Evolutionary conservation across 23 red algal species (phyloP).

Genomic region (Cyanidium caldarium): DNA sequence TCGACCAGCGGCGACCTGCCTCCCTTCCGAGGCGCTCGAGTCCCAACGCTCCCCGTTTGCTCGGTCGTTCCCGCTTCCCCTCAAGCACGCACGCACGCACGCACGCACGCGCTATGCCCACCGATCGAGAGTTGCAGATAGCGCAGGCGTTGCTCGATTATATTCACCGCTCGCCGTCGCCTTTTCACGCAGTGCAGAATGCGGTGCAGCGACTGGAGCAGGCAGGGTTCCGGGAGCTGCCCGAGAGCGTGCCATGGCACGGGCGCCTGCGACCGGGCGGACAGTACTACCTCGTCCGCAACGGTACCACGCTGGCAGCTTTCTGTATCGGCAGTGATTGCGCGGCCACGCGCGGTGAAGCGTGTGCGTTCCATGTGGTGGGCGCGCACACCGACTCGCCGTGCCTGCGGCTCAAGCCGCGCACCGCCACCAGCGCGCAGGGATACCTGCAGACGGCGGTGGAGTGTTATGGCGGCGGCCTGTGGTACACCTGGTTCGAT

Average conservation of each 20-base stretch:
- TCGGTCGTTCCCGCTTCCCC: no score
- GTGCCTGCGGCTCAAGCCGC: constrained; percentile 68
- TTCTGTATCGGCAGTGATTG: constrained; percentile 13
- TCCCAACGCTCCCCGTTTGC: no score
- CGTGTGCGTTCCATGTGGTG: not conserved
- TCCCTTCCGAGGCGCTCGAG: no score
- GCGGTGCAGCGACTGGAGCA: constrained; percentile 11
- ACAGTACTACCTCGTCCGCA: constrained; percentile 28
- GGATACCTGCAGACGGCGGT: constrained; percentile 48
- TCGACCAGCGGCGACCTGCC: no score
- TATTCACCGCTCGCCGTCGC: constrained; percentile 33
- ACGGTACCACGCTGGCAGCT: constrained; percentile 44
- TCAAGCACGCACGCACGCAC: no score
- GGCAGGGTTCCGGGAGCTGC: constrained; percentile 17
- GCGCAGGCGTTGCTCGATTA: constrained; percentile 28
- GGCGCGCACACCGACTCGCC: constrained; percentile 84
- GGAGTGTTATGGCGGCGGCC: constrained; percentile 70
- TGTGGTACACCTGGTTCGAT: constrained; percentile 94
- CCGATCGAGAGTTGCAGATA: no score
- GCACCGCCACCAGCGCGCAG: not conserved
- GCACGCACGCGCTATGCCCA: no score
- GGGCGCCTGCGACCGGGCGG: constrained; percentile 4
- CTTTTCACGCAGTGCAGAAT: constrained; percentile 43
- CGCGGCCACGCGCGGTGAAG: not conserved
- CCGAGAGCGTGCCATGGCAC: constrained; percentile 16